Percentiles rank a stretch among this genome's conserved stretches.
Conservation (phyloP, 169 alveolate species). For the Babesia ovis region DNA sequence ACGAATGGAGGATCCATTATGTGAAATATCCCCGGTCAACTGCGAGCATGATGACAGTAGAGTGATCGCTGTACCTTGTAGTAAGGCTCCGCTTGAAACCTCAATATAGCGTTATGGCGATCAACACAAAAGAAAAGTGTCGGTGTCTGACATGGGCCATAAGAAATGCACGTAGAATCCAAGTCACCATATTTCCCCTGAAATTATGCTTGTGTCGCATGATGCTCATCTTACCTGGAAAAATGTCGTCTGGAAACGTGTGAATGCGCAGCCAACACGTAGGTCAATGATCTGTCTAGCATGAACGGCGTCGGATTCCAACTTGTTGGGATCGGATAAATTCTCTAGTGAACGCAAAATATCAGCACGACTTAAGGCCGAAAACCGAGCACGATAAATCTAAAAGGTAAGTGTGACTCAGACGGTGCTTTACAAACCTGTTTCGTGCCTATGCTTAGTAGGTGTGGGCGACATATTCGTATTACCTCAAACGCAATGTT, state of each 20-base stretch:
- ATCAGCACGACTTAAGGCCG: slow-evolving; percentile 93
- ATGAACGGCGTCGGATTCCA: slow-evolving; percentile 93
- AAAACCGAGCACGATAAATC: slow-evolving; percentile 95
- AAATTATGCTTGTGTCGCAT: too few relatives aligned
- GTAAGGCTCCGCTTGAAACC: slow-evolving; percentile 88
- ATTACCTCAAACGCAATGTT: slow-evolving; percentile 97
- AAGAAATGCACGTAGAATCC: slow-evolving; percentile 86
- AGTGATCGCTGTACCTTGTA: slow-evolving; percentile 72
- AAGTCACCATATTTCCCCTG: slow-evolving; percentile 84
- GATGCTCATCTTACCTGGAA: slow-evolving; percentile 63
- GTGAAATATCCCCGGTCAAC: slow-evolving; percentile 12
- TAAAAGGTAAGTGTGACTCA: slow-evolving; percentile 11
- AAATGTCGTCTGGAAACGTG: slow-evolving; percentile 76
- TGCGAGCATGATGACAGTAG: slow-evolving; percentile 2
- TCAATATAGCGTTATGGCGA: slow-evolving; percentile 88
- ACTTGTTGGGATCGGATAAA: slow-evolving; percentile 88
- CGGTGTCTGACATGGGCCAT: slow-evolving; percentile 98
- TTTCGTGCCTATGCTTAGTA: slow-evolving; percentile 13
- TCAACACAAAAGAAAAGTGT: slow-evolving; percentile 95
- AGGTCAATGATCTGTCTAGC: slow-evolving; percentile 95
- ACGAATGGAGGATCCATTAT: slow-evolving; percentile 14
- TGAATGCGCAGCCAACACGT: slow-evolving; percentile 83
- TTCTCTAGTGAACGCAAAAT: slow-evolving; percentile 85
- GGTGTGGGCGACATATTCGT: slow-evolving; percentile 65
- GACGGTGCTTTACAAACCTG: slow-evolving; percentile 12